Percentiles rank a stretch among this genome's conserved stretches.
These are phyloP conservation scores for Phalaenopsis equestris DNA, from an alignment of 106 monocot species.

Conservation along the genomic window DNA sequence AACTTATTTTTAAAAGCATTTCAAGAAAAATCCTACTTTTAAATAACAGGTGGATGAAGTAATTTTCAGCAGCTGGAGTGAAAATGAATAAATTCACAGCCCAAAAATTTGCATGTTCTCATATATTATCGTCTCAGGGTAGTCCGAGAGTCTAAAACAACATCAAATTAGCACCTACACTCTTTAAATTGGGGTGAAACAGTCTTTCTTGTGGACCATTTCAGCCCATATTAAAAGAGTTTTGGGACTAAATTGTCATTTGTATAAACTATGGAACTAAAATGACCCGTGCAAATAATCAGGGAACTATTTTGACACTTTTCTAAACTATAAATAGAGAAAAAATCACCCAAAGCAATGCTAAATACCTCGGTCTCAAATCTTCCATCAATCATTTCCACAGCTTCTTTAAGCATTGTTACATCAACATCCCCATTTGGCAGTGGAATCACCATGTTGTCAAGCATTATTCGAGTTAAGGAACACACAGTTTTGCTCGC, in stretches of 20 bases:
- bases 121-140: neutral
- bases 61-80: neutral
- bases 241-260: too few species aligned
- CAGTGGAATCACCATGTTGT: constrained; percentile 86
- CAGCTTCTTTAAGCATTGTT: constrained; percentile 85
- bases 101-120: neutral
- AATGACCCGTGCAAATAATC: too few species aligned
- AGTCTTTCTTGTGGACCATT: too few species aligned
- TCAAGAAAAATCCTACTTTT: neutral
- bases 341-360: neutral
- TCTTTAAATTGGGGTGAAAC: too few species aligned
- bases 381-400: constrained; percentile 64
- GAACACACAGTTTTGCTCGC: constrained; percentile 54
- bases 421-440: constrained; percentile 80
- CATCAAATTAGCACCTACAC: too few species aligned
- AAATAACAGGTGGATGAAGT: neutral
- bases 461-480: constrained; percentile 83
- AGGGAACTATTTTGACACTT: too few species aligned
- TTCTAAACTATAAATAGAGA: neutral
- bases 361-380: constrained; percentile 89
- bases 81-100: neutral
- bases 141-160: too few species aligned
- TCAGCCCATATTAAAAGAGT: too few species aligned
- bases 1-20: neutral
- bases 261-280: too few species aligned